These are phyloP conservation scores for Patellifolia procumbens DNA, from an alignment of 179 eudicot species.

Conservation along the genomic window DNA sequence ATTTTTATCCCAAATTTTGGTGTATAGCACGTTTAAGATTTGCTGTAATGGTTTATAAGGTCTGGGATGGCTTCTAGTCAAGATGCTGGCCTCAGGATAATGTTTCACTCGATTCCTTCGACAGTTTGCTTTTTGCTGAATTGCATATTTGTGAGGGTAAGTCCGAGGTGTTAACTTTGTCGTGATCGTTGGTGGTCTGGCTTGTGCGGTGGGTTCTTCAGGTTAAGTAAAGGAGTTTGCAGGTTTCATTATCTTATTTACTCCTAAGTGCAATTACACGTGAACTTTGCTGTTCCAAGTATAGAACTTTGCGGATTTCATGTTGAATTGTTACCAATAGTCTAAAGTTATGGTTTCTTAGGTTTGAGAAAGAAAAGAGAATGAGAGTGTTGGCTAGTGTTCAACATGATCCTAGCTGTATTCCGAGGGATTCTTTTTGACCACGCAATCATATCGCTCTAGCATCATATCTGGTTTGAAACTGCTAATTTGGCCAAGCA, in stretches of 20 bases:
- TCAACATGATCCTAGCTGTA: neutral
- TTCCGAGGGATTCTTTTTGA: no score
- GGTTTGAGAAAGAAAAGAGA: neutral
- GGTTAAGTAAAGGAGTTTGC: neutral
- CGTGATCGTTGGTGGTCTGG: neutral
- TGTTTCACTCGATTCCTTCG: neutral
- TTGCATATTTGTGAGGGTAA: neutral
- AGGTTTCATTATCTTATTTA: no score
- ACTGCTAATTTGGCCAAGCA: no score
- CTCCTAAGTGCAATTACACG: no score
- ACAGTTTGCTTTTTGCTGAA: neutral
- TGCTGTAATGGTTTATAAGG: neutral
- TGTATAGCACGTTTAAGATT: neutral
- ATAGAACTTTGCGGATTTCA: neutral
- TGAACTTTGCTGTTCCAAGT: neutral
- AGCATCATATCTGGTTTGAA: no score
- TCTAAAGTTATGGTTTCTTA: no score
- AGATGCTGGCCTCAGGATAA: neutral
- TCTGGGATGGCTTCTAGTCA: neutral
- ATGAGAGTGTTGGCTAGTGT: neutral
- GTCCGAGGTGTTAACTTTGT: neutral
- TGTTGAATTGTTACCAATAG: constrained; percentile 8
- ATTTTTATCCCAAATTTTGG: no score
- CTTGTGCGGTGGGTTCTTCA: neutral
- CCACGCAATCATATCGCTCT: no score